These are phyloP conservation scores for Hanseniaspora occidentalis DNA, from an alignment of 805 yeast genomes.

Conservation along the genomic window DNA sequence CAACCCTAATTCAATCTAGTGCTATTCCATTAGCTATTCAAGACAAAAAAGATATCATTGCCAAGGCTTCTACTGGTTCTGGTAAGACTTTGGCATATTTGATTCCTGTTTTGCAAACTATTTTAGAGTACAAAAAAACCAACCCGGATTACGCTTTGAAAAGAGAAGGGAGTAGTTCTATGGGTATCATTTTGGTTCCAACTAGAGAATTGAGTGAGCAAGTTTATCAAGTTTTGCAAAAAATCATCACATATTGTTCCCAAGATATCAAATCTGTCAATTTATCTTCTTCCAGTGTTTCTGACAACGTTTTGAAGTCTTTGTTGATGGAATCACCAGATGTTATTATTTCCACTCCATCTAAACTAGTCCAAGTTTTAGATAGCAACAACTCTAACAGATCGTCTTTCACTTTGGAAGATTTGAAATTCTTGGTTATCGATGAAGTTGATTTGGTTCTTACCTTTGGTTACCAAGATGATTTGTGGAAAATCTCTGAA, in stretches of 20 bases:
- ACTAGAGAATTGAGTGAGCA: slow-evolving; percentile 87
- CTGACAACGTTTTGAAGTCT: slow-evolving; percentile 60
- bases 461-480: slow-evolving; percentile 86
- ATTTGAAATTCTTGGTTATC: slow-evolving; percentile 61
- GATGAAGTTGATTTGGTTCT: slow-evolving; percentile 91
- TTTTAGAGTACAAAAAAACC: slow-evolving; percentile 34
- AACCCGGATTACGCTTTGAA: slow-evolving; percentile 13
- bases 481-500: slow-evolving; percentile 51
- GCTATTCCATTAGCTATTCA: slow-evolving; percentile 88
- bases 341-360: slow-evolving; percentile 77
- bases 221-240: slow-evolving; percentile 57
- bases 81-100: slow-evolving; percentile 91
- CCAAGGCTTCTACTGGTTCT: slow-evolving; percentile 90
- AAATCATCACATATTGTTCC: slow-evolving; percentile 59
- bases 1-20: slow-evolving; percentile 81
- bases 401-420: slow-evolving; percentile 36
- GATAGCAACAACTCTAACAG: slow-evolving; percentile 29
- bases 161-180: slow-evolving; percentile 20
- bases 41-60: slow-evolving; percentile 83
- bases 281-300: slow-evolving; percentile 42
- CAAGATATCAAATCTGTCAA: slow-evolving; percentile 53
- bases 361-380: slow-evolving; percentile 48
- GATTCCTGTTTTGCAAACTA: slow-evolving; percentile 73
- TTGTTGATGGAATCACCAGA: slow-evolving; percentile 67
- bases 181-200: slow-evolving; percentile 75